Evolutionary conservation across 2,329 filamentous ascomycete species (phyloP).

Genomic region (Sclerotinia spermophila): DNA sequence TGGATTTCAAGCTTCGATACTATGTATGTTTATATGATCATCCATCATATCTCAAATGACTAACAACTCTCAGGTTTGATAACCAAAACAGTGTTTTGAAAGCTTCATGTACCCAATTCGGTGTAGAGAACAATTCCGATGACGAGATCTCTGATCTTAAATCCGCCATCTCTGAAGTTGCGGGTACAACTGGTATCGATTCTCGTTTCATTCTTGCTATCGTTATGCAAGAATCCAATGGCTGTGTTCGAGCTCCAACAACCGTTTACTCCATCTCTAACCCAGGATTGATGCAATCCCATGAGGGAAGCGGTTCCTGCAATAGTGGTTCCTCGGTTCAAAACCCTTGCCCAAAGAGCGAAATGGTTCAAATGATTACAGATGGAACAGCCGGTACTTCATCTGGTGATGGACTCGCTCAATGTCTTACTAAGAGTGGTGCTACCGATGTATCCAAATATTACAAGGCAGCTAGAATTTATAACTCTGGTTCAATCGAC

Average conservation of each 20-base stretch:
- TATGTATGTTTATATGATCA: conserved; percentile 15
- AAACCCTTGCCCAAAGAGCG: conserved; percentile 20
- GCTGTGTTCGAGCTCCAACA: conserved; percentile 27
- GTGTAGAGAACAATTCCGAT: conserved; percentile 14
- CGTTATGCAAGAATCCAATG: conserved; percentile 38
- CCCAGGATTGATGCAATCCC: conserved; percentile 34
- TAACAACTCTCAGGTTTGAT: conserved; percentile 13
- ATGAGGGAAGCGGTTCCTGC: conserved; percentile 23
- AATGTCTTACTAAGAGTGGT: conserved; percentile 27
- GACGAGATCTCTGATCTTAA: conserved; percentile 22
- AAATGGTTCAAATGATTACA: conserved; percentile 35
- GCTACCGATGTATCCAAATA: conserved; percentile 33
- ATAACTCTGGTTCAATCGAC: conserved; percentile 42
- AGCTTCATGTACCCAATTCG: conserved; percentile 16
- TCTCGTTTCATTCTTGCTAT: conserved; percentile 37
- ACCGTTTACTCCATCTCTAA: conserved; percentile 22
- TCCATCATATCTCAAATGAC: neutral
- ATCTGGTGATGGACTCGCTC: conserved; percentile 31
- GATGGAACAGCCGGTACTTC: conserved; percentile 35
- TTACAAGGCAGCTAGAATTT: conserved; percentile 40
- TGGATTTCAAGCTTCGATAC: conserved; percentile 23
- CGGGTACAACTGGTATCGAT: conserved; percentile 15
- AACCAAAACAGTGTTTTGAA: conserved; percentile 5
- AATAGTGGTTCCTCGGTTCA: conserved; percentile 23
- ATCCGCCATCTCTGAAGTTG: conserved; percentile 19